Percentiles rank a stretch among this genome's conserved stretches.
phyloP scores from a whole-genome alignment of 257 asterid species.

The Solanum habrochaites region DNA sequence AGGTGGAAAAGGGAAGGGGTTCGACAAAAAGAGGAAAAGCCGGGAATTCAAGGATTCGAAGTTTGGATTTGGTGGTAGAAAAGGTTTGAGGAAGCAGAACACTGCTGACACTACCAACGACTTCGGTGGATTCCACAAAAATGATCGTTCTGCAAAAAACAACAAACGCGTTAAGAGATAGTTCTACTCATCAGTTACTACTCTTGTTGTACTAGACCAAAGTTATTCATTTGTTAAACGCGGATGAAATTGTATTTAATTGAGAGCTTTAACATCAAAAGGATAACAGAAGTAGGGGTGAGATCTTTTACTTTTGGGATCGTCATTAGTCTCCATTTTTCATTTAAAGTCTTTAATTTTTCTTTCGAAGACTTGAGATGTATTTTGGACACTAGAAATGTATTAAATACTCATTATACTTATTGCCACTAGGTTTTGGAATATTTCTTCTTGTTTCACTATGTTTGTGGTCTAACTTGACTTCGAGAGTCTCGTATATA shows the following conservation, averaged over 20 bases:
- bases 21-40: slow-evolving; percentile 34
- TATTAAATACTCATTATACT: too few relatives aligned
- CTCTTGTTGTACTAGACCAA: not conserved
- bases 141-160: slow-evolving; percentile 27
- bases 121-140: slow-evolving; percentile 28
- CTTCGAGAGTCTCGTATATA: too few relatives aligned
- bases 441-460: too few relatives aligned
- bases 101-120: slow-evolving; percentile 71
- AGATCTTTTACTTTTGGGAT: too few relatives aligned
- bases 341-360: too few relatives aligned
- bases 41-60: slow-evolving; percentile 53
- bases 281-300: too few relatives aligned
- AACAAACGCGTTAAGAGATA: slow-evolving; percentile 6
- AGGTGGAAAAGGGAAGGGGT: slow-evolving; percentile 50
- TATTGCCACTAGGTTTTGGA: too few relatives aligned
- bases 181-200: not conserved
- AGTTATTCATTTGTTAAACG: not conserved
- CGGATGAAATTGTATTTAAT: not conserved
- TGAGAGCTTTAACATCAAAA: not conserved
- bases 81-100: slow-evolving; percentile 88
- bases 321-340: too few relatives aligned
- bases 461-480: too few relatives aligned
- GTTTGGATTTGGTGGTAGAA: slow-evolving; percentile 88
- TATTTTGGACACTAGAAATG: too few relatives aligned
- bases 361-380: too few relatives aligned